Conservation (phyloP, 2,329 filamentous ascomycete species). For the Alternaria dauci region DNA sequence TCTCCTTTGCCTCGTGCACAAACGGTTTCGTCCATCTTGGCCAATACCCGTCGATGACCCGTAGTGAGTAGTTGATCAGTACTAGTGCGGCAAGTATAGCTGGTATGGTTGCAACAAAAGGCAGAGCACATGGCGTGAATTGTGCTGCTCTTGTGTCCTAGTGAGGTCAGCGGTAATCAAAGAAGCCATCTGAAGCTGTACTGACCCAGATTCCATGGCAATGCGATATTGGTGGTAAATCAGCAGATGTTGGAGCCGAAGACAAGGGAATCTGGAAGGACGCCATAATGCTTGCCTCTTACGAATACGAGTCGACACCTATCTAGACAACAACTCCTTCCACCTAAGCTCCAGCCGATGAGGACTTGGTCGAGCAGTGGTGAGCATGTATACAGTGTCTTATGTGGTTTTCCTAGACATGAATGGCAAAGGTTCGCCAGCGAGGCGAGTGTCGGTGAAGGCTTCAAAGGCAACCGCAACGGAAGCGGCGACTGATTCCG, state of each 20-base stretch:
- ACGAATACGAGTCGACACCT: constrained; percentile 12
- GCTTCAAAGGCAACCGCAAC: neutral
- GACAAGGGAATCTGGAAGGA: constrained; percentile 35
- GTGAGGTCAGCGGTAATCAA: constrained; percentile 17
- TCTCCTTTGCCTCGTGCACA: constrained; percentile 48
- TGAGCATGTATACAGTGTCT: constrained; percentile 26
- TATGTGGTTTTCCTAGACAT: constrained; percentile 14
- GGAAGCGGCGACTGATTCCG: constrained; percentile 1
- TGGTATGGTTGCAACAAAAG: constrained; percentile 51
- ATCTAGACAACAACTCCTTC: constrained; percentile 30
- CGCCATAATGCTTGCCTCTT: constrained; percentile 30
- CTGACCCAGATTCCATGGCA: constrained; percentile 43
- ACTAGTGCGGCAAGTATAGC: constrained; percentile 48
- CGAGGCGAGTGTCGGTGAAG: constrained; percentile 14
- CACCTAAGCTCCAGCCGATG: constrained; percentile 31
- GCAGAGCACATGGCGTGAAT: constrained; percentile 53
- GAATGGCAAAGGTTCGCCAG: constrained; percentile 6
- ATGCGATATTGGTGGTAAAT: constrained; percentile 29
- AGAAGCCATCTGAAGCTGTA: neutral
- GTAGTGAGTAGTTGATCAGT: constrained; percentile 48
- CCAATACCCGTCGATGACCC: constrained; percentile 44
- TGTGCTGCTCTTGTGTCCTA: constrained; percentile 50
- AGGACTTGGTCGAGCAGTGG: constrained; percentile 12
- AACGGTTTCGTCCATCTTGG: constrained; percentile 64
- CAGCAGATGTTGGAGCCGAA: constrained; percentile 15